Evolutionary conservation across 768 basidiomycete genomes (phyloP).

Genomic region (Holtermanniella nyarrowii): DNA sequence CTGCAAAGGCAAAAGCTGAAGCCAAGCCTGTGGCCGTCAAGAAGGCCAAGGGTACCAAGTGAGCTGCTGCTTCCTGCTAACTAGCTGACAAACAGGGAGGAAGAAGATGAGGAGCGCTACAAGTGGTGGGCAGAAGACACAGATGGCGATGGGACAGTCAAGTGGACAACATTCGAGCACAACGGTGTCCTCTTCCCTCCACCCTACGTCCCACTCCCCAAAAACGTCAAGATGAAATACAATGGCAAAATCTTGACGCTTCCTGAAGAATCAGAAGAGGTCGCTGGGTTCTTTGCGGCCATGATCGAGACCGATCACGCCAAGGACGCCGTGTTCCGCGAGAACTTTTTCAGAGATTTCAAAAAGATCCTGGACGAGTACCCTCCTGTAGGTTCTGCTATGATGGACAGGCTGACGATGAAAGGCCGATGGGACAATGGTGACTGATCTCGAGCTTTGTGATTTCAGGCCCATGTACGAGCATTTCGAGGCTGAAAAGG

Average conservation of each 20-base stretch:
- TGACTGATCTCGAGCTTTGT: constrained; percentile 65
- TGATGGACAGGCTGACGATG: not conserved
- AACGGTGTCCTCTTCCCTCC: constrained; percentile 92
- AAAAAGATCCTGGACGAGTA: constrained; percentile 60
- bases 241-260: constrained; percentile 72
- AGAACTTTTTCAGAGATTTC: constrained; percentile 94
- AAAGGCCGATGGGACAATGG: constrained; percentile 59
- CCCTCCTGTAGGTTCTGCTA: constrained; percentile 60
- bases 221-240: constrained; percentile 84
- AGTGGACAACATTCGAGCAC: constrained; percentile 95
- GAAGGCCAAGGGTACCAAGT: constrained; percentile 44
- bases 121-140: constrained; percentile 70
- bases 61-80: constrained; percentile 43
- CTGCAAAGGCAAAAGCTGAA: constrained; percentile 20
- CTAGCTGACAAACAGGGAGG: constrained; percentile 42
- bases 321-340: constrained; percentile 73
- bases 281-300: constrained; percentile 89
- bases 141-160: constrained; percentile 59
- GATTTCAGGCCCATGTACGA: constrained; percentile 94
- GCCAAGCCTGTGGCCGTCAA: constrained; percentile 22
- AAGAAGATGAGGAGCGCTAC: constrained; percentile 62
- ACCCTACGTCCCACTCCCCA: constrained; percentile 76
- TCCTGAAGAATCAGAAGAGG: constrained; percentile 81
- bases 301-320: constrained; percentile 89
- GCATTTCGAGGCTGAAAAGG: constrained; percentile 82